Conservation (phyloP, 352 stramenopile species). For the Phytophthora pinifolia region DNA sequence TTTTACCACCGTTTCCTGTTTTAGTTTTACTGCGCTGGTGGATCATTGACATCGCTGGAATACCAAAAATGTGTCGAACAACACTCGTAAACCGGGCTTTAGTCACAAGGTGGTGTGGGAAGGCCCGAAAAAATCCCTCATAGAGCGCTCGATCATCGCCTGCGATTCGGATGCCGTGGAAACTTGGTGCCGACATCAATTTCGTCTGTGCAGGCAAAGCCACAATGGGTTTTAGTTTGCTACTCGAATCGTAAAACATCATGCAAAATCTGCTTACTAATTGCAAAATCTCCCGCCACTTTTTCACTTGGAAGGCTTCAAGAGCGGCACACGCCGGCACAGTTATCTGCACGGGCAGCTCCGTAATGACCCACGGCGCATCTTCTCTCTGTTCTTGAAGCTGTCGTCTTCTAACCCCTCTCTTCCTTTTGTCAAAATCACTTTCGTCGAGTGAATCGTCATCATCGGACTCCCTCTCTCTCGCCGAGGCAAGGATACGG, state of each 20-base stretch:
- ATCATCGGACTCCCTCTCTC: conserved; percentile 6
- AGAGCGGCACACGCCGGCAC: conserved; percentile 43
- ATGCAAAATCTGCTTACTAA: conserved; percentile 32
- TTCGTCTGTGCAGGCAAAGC: conserved; percentile 27
- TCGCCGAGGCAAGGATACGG: conserved; percentile 7
- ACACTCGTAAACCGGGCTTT: conserved; percentile 72
- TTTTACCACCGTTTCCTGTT: neutral
- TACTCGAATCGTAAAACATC: neutral
- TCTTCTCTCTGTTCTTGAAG: conserved; percentile 19
- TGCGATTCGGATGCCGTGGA: conserved; percentile 50
- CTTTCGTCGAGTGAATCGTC: conserved; percentile 7
- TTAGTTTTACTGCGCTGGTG: conserved; percentile 21
- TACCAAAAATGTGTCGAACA: conserved; percentile 52
- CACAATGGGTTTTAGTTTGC: conserved; percentile 6
- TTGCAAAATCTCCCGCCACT: conserved; percentile 58
- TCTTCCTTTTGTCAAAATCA: conserved; percentile 6
- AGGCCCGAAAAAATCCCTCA: conserved; percentile 69
- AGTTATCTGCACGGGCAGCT: conserved; percentile 17
- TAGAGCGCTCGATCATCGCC: conserved; percentile 67
- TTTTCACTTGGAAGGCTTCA: conserved; percentile 61
- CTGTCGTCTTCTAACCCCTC: conserved; percentile 3
- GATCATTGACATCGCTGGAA: conserved; percentile 25
- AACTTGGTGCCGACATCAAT: conserved; percentile 40
- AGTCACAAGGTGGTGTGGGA: conserved; percentile 64
- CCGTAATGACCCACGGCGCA: conserved; percentile 21